Base-by-base conservation (phyloP, 2,329 filamentous ascomycete species). In the Trichophyton verrucosum region DNA sequence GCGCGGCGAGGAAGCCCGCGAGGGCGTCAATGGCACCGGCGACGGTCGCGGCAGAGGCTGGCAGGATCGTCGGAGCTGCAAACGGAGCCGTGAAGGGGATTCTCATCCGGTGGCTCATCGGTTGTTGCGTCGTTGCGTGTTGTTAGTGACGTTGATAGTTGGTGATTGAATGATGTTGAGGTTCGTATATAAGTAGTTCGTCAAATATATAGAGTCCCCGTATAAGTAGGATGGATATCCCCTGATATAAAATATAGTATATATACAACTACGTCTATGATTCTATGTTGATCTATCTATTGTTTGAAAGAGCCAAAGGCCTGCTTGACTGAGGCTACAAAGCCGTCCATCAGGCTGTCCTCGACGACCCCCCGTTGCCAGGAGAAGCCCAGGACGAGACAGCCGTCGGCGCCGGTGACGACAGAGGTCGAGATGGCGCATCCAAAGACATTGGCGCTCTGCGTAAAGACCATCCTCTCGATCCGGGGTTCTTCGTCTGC, bases 81-180 rank as follows among this genome's bases (percentile, higher is more conserved):
- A 96, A 81, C 47, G 88, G 86, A 65, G 88, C 85, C 70, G 90
- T 96, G 72, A 92, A 97, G 62, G 92, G 92, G 68, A 97, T 95
- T 66, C 91, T 86, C 77, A 96, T 86, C 62, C 86, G 82, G 74
- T 83, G 87, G 74, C 81, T 81, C 84, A 88, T 86, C 71, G 68
- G 73, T 64, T 65, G 68, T 66, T 64, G 72, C 75, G 30, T 3
- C 8, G 8, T 75, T 67, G 63, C 24, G 22, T 33, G 60, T 61
- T 55, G 17, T 22, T n/a, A 6, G 6, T 56, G 6, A 30, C 5
- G 4, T 20, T 20, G 7, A 17, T 24, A 15, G 46, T 49, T 13
- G 46, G 22, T 8, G 3, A 17, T 49, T 2, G 20, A 20, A 20
- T 20, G 20, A 20, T 20, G 46, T 17, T 49, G 22, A 5, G 17